Base-by-base conservation (phyloP, 2,329 filamentous ascomycete species). In the Microsporum audouinii region DNA sequence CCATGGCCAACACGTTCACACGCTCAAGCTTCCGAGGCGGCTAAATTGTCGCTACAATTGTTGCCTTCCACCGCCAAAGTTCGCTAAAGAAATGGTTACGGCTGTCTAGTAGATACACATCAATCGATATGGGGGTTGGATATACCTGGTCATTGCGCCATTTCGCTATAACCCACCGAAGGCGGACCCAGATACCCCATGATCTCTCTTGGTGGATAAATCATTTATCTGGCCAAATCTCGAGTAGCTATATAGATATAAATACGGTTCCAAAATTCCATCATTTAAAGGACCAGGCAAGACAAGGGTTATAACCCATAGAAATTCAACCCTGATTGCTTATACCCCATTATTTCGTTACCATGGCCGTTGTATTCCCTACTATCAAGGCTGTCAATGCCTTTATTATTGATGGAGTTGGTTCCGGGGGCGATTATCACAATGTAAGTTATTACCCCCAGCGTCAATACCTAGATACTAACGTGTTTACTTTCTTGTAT, bases 381-480 rank as follows among this genome's bases (percentile, higher is more conserved):
- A 71, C 69, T 62, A 78, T 78, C 63, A 78, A 77, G 64, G 70
- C 73, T 61, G 70, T 78, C 58, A 75, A 75, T 59, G 77, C 77
- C 23, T 78, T 76, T 67, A 65, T 78, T 59, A 75, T 78, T 51
- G 72, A 77, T 59, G 77, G 76, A 39, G 76, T 78, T 3, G 77
- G 77, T 49, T 77, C 76, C 27, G 77, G 77, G 47, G 77, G 77
- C 60, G 77, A 78, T 61, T 96, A 96, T 73, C 91, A 96, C 80
- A 96, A 96, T 80, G 91, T 95, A 69, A 82, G 89, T 65, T 81
- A 83, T 36, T 23, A 33, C 29, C 31, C 43, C 23, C 14, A n/a
- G 12, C 45, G 33, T 12, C 34, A 36, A 29, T 2, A 39, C 27
- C 17, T 14, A 31, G 1, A 43, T 31, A 23, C 14, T 53, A 33